Evolutionary conservation across 1,139 yeast genomes (phyloP).

Genomic region (Casaregolazyma lundiana): DNA sequence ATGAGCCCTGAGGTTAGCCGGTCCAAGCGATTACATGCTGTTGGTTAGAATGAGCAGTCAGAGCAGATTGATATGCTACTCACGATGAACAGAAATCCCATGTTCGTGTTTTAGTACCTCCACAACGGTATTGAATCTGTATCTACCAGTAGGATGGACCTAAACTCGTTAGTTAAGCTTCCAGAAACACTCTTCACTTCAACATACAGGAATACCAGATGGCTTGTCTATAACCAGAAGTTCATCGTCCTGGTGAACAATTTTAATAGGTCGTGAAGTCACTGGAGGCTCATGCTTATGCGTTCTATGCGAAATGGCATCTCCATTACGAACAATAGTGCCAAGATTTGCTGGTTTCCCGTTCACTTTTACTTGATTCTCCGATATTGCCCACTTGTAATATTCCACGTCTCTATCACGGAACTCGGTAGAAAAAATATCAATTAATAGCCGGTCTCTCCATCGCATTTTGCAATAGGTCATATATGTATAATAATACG

Average conservation of each 20-base stretch:
- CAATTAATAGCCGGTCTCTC: slow-evolving; percentile 75
- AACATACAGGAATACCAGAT: slow-evolving; percentile 76
- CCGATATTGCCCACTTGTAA: slow-evolving; percentile 61
- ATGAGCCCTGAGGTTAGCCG: slow-evolving; percentile 89
- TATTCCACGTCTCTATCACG: slow-evolving; percentile 71
- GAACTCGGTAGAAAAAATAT: slow-evolving; percentile 78
- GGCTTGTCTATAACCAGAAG: slow-evolving; percentile 89
- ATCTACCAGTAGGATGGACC: slow-evolving; percentile 92
- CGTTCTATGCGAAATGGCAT: slow-evolving; percentile 71
- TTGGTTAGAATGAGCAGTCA: neutral
- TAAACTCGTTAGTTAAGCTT: slow-evolving; percentile 10
- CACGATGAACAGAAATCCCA: slow-evolving; percentile 60
- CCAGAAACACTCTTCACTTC: neutral
- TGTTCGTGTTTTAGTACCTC: slow-evolving; percentile 68
- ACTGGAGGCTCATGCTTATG: slow-evolving; percentile 95
- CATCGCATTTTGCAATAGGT: slow-evolving; percentile 91
- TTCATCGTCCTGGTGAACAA: slow-evolving; percentile 75
- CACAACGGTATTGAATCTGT: slow-evolving; percentile 81
- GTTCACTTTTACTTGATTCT: slow-evolving; percentile 73
- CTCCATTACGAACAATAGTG: slow-evolving; percentile 73
- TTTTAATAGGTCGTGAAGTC: slow-evolving; percentile 59
- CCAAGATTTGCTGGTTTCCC: slow-evolving; percentile 59
- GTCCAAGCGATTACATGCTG: slow-evolving; percentile 81
- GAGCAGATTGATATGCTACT: slow-evolving; percentile 18
- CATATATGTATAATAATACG: slow-evolving; percentile 82